Evolutionary conservation across 2,329 filamentous ascomycete species (phyloP).

Genomic region (Ustilaginoidea virens): DNA sequence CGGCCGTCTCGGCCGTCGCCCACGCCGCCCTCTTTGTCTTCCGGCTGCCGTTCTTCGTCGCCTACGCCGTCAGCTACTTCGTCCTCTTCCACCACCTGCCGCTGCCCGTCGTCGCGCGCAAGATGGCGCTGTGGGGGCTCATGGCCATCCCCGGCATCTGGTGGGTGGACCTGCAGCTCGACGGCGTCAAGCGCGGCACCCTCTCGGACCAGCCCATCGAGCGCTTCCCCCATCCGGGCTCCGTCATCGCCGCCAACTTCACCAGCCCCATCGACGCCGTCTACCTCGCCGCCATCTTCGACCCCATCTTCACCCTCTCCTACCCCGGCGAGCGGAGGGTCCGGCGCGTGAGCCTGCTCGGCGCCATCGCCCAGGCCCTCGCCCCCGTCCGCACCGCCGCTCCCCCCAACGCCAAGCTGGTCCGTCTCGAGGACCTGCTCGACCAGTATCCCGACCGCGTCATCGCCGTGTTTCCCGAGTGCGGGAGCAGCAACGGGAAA

Average conservation of each 20-base stretch:
- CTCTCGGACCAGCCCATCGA: slow-evolving; percentile 57
- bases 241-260: slow-evolving; percentile 78
- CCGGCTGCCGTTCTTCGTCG: slow-evolving; percentile 63
- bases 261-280: slow-evolving; percentile 87
- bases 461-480: slow-evolving; percentile 84
- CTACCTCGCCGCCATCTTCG: slow-evolving; percentile 90
- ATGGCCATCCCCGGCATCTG: slow-evolving; percentile 83
- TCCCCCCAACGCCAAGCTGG: slow-evolving; percentile 31
- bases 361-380: slow-evolving; percentile 62
- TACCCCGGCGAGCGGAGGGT: slow-evolving; percentile 64
- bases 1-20: slow-evolving; percentile 45
- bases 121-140: slow-evolving; percentile 75
- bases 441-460: slow-evolving; percentile 55
- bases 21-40: slow-evolving; percentile 63
- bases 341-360: slow-evolving; percentile 58
- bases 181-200: slow-evolving; percentile 86
- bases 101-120: slow-evolving; percentile 46
- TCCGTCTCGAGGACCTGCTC: slow-evolving; percentile 48
- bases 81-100: slow-evolving; percentile 71
- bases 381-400: slow-evolving; percentile 36
- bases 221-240: slow-evolving; percentile 63
- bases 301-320: slow-evolving; percentile 80
- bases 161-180: slow-evolving; percentile 98
- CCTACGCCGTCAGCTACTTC: slow-evolving; percentile 57
- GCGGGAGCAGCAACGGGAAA: slow-evolving; percentile 83